A percentile compares a stretch with the other conserved stretches of the same genome.
These are phyloP conservation scores for Botrytis hyacinthi DNA, from an alignment of 2,329 filamentous ascomycete species.

Conservation along the genomic window DNA sequence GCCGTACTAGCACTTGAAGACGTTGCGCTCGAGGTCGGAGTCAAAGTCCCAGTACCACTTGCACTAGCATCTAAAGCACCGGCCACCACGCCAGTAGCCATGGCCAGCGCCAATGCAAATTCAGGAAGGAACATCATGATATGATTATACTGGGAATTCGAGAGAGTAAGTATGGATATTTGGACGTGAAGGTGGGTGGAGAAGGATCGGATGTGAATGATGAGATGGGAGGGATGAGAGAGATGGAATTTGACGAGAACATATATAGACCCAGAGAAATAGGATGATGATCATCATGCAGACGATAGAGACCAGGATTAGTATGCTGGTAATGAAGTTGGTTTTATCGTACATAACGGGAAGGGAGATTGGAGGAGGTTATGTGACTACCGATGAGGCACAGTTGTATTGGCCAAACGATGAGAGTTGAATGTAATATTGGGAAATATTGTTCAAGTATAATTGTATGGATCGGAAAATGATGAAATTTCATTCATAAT, in stretches of 20 bases:
- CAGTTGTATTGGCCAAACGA: background rate
- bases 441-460: too few relatives aligned
- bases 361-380: background rate
- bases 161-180: background rate
- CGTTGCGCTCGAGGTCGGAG: background rate
- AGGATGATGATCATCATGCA: background rate
- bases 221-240: background rate
- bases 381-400: background rate
- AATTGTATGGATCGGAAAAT: too few relatives aligned
- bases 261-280: background rate
- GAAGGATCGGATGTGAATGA: background rate
- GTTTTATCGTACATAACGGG: constrained; percentile 9
- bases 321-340: background rate
- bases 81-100: background rate
- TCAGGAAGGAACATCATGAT: constrained; percentile 1
- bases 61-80: background rate
- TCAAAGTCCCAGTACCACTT: background rate
- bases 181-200: background rate
- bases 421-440: background rate
- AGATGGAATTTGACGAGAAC: background rate
- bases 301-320: background rate
- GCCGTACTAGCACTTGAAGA: background rate
- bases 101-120: background rate
- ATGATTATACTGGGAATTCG: background rate
- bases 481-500: too few relatives aligned